Conservation (phyloP, 2,329 filamentous ascomycete genomes). For the Coccinonectria pachysandricola region DNA sequence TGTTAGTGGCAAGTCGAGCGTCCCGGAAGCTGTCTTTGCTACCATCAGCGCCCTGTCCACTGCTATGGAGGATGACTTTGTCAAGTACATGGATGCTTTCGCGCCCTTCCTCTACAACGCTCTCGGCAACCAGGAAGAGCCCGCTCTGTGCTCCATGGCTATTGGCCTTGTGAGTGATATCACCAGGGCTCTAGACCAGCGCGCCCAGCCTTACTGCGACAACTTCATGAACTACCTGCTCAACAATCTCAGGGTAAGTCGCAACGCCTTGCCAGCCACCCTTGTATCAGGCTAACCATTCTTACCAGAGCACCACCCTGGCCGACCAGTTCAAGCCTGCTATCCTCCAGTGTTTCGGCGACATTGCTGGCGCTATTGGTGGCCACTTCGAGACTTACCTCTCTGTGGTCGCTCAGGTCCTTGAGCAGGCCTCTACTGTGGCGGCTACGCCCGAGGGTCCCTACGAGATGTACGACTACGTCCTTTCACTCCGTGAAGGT, state of each 20-base stretch:
- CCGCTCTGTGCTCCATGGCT: conserved; percentile 88
- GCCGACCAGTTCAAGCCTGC: conserved; percentile 97
- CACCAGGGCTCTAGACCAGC: conserved; percentile 79
- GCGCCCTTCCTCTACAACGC: conserved; percentile 87
- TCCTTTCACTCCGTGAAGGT: conserved; percentile 86
- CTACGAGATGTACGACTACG: conserved; percentile 95
- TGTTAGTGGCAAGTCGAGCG: conserved; percentile 76
- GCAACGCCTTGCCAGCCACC: not conserved
- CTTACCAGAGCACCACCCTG: conserved; percentile 60
- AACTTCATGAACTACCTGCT: conserved; percentile 97
- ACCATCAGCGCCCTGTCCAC: conserved; percentile 87
- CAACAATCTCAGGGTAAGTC: conserved; percentile 71
- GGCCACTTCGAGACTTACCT: conserved; percentile 90
- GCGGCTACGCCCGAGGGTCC: conserved; percentile 68
- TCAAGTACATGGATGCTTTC: conserved; percentile 97
- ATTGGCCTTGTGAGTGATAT: conserved; percentile 97
- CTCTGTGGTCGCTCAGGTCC: conserved; percentile 80
- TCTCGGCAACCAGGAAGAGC: conserved; percentile 90
- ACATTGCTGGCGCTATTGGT: conserved; percentile 90
- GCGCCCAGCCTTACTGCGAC: conserved; percentile 91
- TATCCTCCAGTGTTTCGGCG: conserved; percentile 94
- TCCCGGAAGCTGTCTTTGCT: conserved; percentile 88
- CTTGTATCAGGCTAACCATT: conserved; percentile 6
- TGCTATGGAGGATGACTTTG: conserved; percentile 83
- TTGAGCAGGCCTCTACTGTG: conserved; percentile 85